Evolutionary conservation across 768 basidiomycete species (phyloP), one percentile per base, ranked within the genome.

Genomic region (Rhodosporidiobolus sp.): DNA sequence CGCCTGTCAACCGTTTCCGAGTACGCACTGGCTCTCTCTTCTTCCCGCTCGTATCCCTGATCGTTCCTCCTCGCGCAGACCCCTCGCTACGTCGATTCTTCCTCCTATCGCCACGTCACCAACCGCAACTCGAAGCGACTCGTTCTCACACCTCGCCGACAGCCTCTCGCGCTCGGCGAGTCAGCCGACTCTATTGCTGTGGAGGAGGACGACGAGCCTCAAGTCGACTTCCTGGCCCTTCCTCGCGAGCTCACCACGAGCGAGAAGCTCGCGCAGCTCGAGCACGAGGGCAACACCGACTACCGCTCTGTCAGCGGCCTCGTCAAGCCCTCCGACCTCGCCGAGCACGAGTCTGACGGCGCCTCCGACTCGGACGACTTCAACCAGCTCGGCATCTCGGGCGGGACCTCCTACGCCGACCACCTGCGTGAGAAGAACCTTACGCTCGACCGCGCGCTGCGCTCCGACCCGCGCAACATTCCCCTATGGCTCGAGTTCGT

Each of bases 401-500:
- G 74, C 56, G 78, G 75, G n/a, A 77, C 78, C 57, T 78, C 78
- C 20, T 73, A 74, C 19, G 77, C 79, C 49, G 73, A 76, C 11
- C 65, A 65, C 54, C 62, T 79, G 8, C 63, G 74, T 26, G 66
- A 74, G 1, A 45, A 72, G 35, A 78, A 77, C 60, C n/a, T 77
- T 63, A 72, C 75, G 19, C 75, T 79, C 46, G 79, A 81, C 49
- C 70, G 74, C 10, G 72, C 74, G 24, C 63, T 81, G 4, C 69
- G 78, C 11, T 67, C 73, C 20, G 20, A 77, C 24, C 81, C 81
- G 0, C 38, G 56, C 2, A 77, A 81, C 71, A 59, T 79, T 35
- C 67, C 75, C 1, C 53, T 46, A 9, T 83, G 82, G 82, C 77
- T 83, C 48, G 79, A 70, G 20, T 81, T 80, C 57, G 74, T 70